These are phyloP conservation scores for Nadsonia starkeyi-henricii DNA, from an alignment of 1,139 yeast genomes.

Conservation along the genomic window DNA sequence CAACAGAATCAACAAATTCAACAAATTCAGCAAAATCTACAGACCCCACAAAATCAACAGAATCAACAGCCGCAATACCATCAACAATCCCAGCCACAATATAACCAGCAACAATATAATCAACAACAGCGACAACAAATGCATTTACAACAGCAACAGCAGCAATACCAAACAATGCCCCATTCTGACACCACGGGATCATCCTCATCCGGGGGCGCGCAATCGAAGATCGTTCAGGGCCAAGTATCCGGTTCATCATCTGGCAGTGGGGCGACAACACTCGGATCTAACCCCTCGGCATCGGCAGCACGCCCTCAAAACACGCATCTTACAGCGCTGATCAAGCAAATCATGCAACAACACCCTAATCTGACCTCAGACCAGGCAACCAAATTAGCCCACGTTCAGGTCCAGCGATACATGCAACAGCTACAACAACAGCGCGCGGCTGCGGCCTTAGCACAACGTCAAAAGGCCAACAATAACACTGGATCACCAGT, in stretches of 20 bases:
- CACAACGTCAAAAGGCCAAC: not conserved
- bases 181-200: too few relatives aligned
- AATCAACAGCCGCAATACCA: constrained; percentile 1
- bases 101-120: constrained; percentile 12
- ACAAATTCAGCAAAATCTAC: constrained; percentile 5
- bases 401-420: constrained; percentile 45
- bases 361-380: constrained; percentile 57
- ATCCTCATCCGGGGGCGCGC: too few relatives aligned
- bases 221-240: too few relatives aligned
- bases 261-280: too few relatives aligned
- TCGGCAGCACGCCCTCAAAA: constrained; percentile 8
- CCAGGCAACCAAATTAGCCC: constrained; percentile 61
- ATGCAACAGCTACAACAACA: constrained; percentile 20
- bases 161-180: constrained; percentile 16
- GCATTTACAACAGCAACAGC: constrained; percentile 12
- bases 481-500: not conserved
- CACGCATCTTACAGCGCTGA: constrained; percentile 51
- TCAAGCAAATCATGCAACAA: constrained; percentile 53
- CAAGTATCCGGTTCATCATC: too few relatives aligned
- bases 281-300: constrained; percentile 1
- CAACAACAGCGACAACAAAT: constrained; percentile 14
- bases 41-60: constrained; percentile 6
- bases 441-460: constrained; percentile 7
- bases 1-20: not conserved
- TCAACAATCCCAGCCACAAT: constrained; percentile 7